These are phyloP conservation scores for Strobilomyces dryophilus DNA, from an alignment of 768 basidiomycete genomes.

Conservation along the genomic window DNA sequence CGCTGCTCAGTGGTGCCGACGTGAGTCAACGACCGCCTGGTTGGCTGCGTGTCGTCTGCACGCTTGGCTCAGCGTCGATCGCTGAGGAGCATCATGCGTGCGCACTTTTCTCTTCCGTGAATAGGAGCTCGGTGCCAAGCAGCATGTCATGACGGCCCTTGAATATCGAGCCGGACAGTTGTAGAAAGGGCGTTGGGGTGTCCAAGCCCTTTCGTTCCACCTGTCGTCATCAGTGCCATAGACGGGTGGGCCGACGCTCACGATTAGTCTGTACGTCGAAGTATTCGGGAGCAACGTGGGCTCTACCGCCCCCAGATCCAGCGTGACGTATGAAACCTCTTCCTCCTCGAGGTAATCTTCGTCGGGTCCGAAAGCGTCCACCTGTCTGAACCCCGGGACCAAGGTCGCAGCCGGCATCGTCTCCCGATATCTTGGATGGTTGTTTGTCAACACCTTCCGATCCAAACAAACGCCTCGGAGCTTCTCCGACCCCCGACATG, in stretches of 20 bases:
- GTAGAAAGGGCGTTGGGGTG: conserved; percentile 71
- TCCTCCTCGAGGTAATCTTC: conserved; percentile 58
- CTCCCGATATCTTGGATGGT: neutral
- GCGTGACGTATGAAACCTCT: conserved; percentile 60
- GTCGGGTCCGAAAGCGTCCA: conserved; percentile 63
- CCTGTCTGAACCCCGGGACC: conserved; percentile 60
- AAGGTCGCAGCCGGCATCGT: conserved; percentile 28
- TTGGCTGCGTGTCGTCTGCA: conserved; percentile 43
- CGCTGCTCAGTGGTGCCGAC: conserved; percentile 64
- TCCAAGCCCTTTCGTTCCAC: conserved; percentile 57
- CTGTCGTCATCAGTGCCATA: neutral
- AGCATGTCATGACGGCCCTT: conserved; percentile 65
- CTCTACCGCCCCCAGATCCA: conserved; percentile 69
- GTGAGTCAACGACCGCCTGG: conserved; percentile 49
- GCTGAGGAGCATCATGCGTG: neutral
- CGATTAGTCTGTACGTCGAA: conserved; percentile 68
- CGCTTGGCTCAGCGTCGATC: neutral
- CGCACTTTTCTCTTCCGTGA: conserved; percentile 64
- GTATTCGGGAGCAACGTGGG: conserved; percentile 73
- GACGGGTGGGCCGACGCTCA: conserved; percentile 32
- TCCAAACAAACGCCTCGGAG: conserved; percentile 23
- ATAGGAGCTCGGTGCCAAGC: conserved; percentile 73
- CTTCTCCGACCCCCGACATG: conserved; percentile 11
- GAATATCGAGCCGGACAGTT: conserved; percentile 71
- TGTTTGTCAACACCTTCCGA: conserved; percentile 23